These are phyloP conservation scores for Nakazawaea wyomingensis DNA, from an alignment of 805 yeast genomes.

Conservation along the genomic window DNA sequence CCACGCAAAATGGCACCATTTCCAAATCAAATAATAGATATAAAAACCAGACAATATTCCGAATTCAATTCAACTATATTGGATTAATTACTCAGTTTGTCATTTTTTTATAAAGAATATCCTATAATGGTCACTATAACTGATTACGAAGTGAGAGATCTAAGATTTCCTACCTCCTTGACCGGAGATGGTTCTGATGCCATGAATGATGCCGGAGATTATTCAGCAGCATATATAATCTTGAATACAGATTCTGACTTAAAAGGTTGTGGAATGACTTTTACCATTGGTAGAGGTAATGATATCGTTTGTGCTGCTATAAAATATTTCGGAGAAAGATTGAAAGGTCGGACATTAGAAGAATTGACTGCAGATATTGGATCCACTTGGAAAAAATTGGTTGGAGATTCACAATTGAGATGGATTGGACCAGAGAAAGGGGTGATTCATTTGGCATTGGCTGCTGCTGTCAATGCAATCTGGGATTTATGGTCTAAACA, in stretches of 20 bases:
- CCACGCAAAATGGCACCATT: too few species aligned
- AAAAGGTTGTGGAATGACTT: constrained; percentile 37
- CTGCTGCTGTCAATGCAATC: constrained; percentile 34
- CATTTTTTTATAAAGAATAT: background rate
- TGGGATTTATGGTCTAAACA: constrained; percentile 40
- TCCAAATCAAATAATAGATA: too few species aligned
- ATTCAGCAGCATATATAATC: constrained; percentile 34
- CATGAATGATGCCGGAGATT: constrained; percentile 35
- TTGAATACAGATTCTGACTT: constrained; percentile 25
- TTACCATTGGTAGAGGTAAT: constrained; percentile 35
- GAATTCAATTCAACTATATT: too few species aligned
- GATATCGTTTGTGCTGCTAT: constrained; percentile 31
- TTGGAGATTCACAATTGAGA: constrained; percentile 34
- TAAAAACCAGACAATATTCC: too few species aligned
- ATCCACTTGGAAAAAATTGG: constrained; percentile 34
- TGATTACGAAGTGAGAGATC: constrained; percentile 6
- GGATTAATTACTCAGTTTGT: background rate
- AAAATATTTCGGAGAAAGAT: constrained; percentile 31
- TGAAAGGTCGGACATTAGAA: constrained; percentile 28
- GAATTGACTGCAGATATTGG: constrained; percentile 33
- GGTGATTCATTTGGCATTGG: constrained; percentile 35
- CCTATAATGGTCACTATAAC: constrained; percentile 2
- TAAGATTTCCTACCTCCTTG: constrained; percentile 34
- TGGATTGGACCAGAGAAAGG: constrained; percentile 44
- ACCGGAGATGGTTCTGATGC: constrained; percentile 38